Conservation (phyloP, 179 eudicot genomes). For the Carnegiea gigantea region DNA sequence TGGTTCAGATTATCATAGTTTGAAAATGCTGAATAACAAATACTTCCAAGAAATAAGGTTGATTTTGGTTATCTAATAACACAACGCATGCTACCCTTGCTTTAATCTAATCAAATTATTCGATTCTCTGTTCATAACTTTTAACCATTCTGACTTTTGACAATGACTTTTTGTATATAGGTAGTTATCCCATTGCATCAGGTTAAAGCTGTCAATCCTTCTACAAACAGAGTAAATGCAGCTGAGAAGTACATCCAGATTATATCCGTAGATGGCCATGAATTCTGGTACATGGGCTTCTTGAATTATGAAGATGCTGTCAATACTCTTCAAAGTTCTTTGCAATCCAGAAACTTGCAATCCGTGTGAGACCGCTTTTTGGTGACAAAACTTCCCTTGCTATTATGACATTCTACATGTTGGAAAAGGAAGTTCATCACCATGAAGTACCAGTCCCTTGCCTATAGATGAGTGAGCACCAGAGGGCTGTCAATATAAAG, state of each 20-base stretch:
- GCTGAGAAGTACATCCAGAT: conserved; percentile 49
- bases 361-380: conserved; percentile 27
- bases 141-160: conserved; percentile 2
- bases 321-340: conserved; percentile 35
- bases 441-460: conserved; percentile 1
- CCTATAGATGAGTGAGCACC: conserved; percentile 14
- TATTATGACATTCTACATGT: background rate
- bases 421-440: conserved; percentile 13
- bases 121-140: background rate
- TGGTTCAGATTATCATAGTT: background rate
- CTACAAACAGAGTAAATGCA: conserved; percentile 38
- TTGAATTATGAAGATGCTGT: conserved; percentile 46
- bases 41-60: background rate
- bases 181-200: conserved; percentile 55
- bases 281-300: conserved; percentile 61
- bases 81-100: background rate
- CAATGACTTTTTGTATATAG: conserved; percentile 21
- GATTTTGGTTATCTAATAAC: background rate
- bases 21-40: background rate
- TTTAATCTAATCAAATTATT: background rate
- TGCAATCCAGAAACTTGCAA: conserved; percentile 32
- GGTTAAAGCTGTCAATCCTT: conserved; percentile 48
- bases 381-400: conserved; percentile 10
- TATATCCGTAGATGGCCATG: conserved; percentile 48
- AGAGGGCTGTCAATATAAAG: conserved; percentile 15